phyloP scores from a whole-genome alignment of 306 rosid genomes.

The Dryas octopetala region DNA sequence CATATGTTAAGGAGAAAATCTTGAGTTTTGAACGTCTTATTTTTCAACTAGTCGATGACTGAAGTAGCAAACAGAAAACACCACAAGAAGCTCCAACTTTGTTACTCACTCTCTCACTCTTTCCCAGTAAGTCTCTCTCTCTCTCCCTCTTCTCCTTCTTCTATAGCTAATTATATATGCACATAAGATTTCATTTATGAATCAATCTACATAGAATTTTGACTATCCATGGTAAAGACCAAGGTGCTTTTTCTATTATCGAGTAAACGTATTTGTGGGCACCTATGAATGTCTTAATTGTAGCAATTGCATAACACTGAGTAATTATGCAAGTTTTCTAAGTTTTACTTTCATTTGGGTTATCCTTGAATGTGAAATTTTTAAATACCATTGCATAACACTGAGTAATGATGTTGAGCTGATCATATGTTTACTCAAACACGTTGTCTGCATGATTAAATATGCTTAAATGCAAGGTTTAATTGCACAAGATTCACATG shows the following conservation, averaged over 20 bases:
- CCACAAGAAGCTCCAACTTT: background rate
- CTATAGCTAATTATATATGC: too few relatives aligned
- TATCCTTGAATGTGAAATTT: background rate
- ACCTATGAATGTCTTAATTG: too few relatives aligned
- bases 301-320: too few relatives aligned
- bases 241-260: too few relatives aligned
- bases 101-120: background rate
- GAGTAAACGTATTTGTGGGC: too few relatives aligned
- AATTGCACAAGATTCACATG: too few relatives aligned
- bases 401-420: background rate
- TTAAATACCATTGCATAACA: background rate
- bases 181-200: too few relatives aligned
- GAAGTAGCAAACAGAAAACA: background rate
- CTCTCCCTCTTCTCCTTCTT: conserved; percentile 1
- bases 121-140: too few relatives aligned
- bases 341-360: background rate
- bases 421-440: background rate
- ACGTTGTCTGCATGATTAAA: too few relatives aligned
- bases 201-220: too few relatives aligned
- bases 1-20: conserved; percentile 11
- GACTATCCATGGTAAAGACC: too few relatives aligned
- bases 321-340: background rate
- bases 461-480: background rate
- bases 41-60: conserved; percentile 2
- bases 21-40: conserved; percentile 6